These are phyloP conservation scores for Camellia granthamiana DNA, from an alignment of 148 eudicot genomes.

Conservation along the genomic window DNA sequence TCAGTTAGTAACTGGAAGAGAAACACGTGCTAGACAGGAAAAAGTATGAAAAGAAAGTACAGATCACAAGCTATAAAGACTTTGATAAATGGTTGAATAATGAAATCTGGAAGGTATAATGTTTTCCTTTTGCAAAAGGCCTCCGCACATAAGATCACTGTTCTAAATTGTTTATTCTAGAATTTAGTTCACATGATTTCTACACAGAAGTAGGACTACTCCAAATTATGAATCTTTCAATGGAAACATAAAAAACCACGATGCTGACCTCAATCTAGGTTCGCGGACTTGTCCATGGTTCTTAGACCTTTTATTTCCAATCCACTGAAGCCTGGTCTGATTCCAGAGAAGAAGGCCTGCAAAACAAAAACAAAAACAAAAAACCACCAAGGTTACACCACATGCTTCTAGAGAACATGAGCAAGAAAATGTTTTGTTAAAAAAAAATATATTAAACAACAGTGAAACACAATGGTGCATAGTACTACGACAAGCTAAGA, in stretches of 20 bases:
- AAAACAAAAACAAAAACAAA: neutral
- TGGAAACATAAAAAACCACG: neutral
- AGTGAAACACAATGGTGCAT: neutral
- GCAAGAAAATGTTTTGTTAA: neutral
- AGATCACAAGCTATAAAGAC: too few species aligned
- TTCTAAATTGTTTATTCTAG: too few species aligned
- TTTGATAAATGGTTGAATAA: too few species aligned
- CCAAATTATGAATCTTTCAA: neutral
- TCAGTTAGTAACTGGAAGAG: too few species aligned
- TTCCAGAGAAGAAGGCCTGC: conserved; percentile 74
- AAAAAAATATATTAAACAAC: neutral
- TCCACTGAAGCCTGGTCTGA: conserved; percentile 70
- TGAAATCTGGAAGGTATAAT: too few species aligned
- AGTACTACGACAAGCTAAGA: neutral
- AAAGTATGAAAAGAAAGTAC: too few species aligned
- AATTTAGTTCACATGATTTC: too few species aligned
- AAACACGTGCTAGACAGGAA: too few species aligned
- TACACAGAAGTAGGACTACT: too few species aligned
- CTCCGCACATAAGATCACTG: too few species aligned
- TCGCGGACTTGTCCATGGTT: conserved; percentile 30
- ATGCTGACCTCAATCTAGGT: conserved; percentile 49
- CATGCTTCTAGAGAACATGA: neutral
- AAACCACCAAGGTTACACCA: conserved; percentile 3
- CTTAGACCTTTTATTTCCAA: conserved; percentile 36
- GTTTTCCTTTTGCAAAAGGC: too few species aligned